These are phyloP conservation scores for Leccinum sublutescens DNA, from an alignment of 768 basidiomycete genomes.

Conservation along the genomic window DNA sequence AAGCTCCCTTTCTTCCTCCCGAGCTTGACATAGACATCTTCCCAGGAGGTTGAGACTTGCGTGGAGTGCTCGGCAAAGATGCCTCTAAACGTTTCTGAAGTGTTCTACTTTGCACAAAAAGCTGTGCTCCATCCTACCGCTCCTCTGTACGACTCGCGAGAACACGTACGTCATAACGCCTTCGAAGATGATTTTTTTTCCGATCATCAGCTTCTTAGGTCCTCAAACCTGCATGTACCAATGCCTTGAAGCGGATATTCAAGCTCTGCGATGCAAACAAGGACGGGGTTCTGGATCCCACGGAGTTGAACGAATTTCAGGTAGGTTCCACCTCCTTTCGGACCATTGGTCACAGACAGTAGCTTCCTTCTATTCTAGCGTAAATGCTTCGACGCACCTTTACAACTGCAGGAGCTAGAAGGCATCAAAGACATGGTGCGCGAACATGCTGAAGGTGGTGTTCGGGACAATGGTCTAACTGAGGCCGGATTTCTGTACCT, in stretches of 20 bases:
- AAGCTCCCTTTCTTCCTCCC: conserved; percentile 16
- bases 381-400: conserved; percentile 92
- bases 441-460: conserved; percentile 70
- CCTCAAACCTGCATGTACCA: conserved; percentile 87
- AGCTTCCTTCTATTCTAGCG: conserved; percentile 45
- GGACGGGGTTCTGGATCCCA: conserved; percentile 85
- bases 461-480: conserved; percentile 79
- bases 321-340: conserved; percentile 38
- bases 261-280: conserved; percentile 94
- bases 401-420: conserved; percentile 91
- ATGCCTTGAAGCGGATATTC: conserved; percentile 91
- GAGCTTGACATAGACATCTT: conserved; percentile 6
- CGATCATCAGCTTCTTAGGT: conserved; percentile 48
- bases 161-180: conserved; percentile 64
- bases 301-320: conserved; percentile 97
- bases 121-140: conserved; percentile 97
- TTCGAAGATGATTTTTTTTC: neutral
- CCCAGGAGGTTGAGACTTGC: conserved; percentile 95
- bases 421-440: conserved; percentile 94
- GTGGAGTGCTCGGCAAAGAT: conserved; percentile 95
- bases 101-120: conserved; percentile 98
- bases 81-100: conserved; percentile 91
- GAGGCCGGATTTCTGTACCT: conserved; percentile 93
- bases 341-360: neutral
- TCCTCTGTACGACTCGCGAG: conserved; percentile 93